Base-by-base conservation (phyloP, 2,329 filamentous ascomycete genomes). In the Aspergillus hiratsukae region DNA sequence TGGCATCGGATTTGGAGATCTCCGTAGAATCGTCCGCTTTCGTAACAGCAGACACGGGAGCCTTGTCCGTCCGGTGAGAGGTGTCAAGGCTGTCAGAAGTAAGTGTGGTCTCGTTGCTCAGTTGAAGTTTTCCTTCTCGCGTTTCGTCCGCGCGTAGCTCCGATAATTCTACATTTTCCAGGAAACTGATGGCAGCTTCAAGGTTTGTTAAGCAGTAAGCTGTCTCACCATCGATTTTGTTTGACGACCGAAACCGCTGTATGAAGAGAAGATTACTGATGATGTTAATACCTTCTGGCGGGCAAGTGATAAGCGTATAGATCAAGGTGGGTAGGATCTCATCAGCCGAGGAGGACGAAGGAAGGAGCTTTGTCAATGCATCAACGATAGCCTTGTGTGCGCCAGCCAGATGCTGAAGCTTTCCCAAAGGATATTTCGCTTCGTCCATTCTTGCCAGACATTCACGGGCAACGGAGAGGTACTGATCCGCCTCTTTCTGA, bases 311-410 rank as follows among this genome's bases (percentile, higher is more conserved):
- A 58, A 99, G 83, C 0, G 91, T 90, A 76, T 96, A 99, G 59
- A 99, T 99, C 60, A 99, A 82, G 73, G 96, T 96, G 0, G 94
- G 94, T 72, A 99, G 86, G 54, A 99, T 95, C 75, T 97, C 94
- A 69, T 99, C 94, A 2, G 94, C 94, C 1, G 94, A 97, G 0
- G 94, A 96, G 0, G 84, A 83, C 0, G 92, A 83, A 8, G 85
- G 83, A 54, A 87, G 82, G 21, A 87, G 75, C 53, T 83, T 81
- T 17, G 84, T 86, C 19, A 88, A 71, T 4, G 91, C 92, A 71
- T 97, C 93, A 50, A 99, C 94, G 61, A 99, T 97, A 61, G 87
- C 88, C 77, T 95, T 95, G 73, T 97, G 94, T 3, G 91, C 90
- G 41, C 87, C 86, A 62, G 92, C 96, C 55, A 99, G 81, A 66